Conservation (phyloP, 2,329 filamentous ascomycete species). For the Zopfia rhizophila region DNA sequence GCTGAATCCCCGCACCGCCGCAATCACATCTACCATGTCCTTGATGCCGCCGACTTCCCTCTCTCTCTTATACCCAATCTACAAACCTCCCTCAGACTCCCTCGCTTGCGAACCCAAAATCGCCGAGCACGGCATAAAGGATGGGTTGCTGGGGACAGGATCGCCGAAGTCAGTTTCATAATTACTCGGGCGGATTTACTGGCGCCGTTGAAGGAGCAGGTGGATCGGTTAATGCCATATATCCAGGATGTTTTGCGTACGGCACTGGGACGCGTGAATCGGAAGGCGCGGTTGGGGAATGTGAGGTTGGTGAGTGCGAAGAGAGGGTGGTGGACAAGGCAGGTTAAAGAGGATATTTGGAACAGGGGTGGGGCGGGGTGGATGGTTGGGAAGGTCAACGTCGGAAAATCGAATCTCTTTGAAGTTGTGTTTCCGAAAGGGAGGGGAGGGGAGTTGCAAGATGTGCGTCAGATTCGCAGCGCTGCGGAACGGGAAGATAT, state of each 20-base stretch:
- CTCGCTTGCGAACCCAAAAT: conserved; percentile 81
- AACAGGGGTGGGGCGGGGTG: conserved; percentile 85
- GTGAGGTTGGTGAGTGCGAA: conserved; percentile 87
- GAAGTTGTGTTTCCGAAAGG: conserved; percentile 86
- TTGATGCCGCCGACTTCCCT: conserved; percentile 96
- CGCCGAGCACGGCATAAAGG: conserved; percentile 75
- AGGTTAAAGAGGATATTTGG: conserved; percentile 87
- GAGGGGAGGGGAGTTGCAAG: conserved; percentile 49
- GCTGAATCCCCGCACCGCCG: conserved; percentile 87
- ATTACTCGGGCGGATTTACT: conserved; percentile 90
- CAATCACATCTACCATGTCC: conserved; percentile 94
- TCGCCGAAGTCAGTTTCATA: conserved; percentile 86
- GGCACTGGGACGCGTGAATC: conserved; percentile 74
- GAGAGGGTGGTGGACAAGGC: conserved; percentile 88
- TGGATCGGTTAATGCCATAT: conserved; percentile 88
- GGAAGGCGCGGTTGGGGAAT: conserved; percentile 85
- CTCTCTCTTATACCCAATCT: conserved; percentile 89
- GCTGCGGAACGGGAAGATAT: conserved; percentile 46
- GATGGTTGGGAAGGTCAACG: conserved; percentile 98
- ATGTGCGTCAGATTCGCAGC: conserved; percentile 46
- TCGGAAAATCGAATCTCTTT: conserved; percentile 94
- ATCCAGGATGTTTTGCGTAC: conserved; percentile 80
- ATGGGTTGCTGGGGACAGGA: conserved; percentile 71
- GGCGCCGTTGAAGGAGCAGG: conserved; percentile 82
- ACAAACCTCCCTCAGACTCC: conserved; percentile 73